Percentiles rank a stretch among this genome's conserved stretches.
These are phyloP conservation scores for Teunomyces atbi DNA, from an alignment of 805 yeast species.

Conservation along the genomic window DNA sequence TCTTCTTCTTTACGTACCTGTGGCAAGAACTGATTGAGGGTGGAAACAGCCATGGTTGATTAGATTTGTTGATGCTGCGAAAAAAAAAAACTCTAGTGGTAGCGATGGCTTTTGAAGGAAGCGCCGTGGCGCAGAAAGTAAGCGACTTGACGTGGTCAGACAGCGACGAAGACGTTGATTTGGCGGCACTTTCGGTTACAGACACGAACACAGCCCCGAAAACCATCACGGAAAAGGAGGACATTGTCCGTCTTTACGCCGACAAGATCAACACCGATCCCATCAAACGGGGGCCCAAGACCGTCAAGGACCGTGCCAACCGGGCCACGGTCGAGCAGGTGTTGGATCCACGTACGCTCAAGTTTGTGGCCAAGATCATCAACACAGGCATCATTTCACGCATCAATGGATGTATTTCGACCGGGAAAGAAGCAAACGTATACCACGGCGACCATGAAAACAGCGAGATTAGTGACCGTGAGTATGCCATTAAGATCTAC, in stretches of 20 bases:
- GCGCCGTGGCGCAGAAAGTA: too few species aligned
- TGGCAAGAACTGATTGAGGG: conserved; percentile 9
- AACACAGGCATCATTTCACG: conserved; percentile 80
- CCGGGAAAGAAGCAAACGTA: conserved; percentile 99
- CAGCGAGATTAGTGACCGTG: conserved; percentile 26
- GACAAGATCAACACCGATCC: conserved; percentile 65
- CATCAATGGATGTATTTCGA: conserved; percentile 89
- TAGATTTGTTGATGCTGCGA: not conserved
- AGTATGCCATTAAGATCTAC: conserved; percentile 87
- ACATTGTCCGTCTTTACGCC: conserved; percentile 60
- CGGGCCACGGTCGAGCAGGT: conserved; percentile 98
- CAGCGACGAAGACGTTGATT: not conserved
- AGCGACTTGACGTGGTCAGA: not conserved
- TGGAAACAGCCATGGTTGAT: not conserved
- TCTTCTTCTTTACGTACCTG: too few species aligned
- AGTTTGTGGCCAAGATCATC: conserved; percentile 76
- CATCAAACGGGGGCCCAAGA: conserved; percentile 55
- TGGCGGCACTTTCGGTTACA: not conserved
- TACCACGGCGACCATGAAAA: conserved; percentile 71
- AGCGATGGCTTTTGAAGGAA: too few species aligned
- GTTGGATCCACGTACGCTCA: conserved; percentile 88
- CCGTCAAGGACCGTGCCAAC: conserved; percentile 79
- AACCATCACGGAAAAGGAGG: conserved; percentile 38
- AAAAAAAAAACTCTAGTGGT: not conserved
- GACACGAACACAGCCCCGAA: conserved; percentile 8